Evolutionary conservation across 2,329 filamentous ascomycete genomes (phyloP).

Genomic region (Epichloe typhina): DNA sequence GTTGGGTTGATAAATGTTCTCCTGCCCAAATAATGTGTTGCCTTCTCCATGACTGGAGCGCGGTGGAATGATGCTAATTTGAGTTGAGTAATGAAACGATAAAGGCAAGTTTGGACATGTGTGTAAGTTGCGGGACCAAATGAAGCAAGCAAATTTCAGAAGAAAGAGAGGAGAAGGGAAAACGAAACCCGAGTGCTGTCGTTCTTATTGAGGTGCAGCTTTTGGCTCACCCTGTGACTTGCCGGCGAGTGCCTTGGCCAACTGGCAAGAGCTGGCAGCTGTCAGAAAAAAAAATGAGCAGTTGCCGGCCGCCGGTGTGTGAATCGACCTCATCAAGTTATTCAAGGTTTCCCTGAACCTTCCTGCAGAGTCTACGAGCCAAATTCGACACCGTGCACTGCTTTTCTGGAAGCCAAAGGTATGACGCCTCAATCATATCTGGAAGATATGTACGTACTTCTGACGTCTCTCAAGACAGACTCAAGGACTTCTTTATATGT

Average conservation of each 20-base stretch:
- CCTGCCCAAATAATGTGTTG: not conserved
- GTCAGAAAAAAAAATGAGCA: not conserved
- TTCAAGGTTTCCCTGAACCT: too few relatives aligned
- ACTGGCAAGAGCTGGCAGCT: not conserved
- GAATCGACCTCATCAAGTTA: too few relatives aligned
- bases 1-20: not conserved
- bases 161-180: not conserved
- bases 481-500: constrained; percentile 8
- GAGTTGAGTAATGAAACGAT: not conserved
- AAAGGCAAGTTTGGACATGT: not conserved
- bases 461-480: constrained; percentile 6
- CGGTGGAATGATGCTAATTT: not conserved
- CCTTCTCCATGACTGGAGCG: not conserved
- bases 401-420: too few relatives aligned
- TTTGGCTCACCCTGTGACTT: not conserved
- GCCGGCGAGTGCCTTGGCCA: not conserved
- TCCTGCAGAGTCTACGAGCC: too few relatives aligned
- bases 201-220: too few relatives aligned
- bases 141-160: not conserved
- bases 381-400: too few relatives aligned
- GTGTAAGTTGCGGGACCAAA: not conserved
- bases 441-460: constrained; percentile 1
- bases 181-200: not conserved
- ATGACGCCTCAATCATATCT: too few relatives aligned
- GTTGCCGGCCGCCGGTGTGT: not conserved